Evolutionary conservation across 192 early-diverging fungal genomes (phyloP).

Genomic region (Backusella australiensis): DNA sequence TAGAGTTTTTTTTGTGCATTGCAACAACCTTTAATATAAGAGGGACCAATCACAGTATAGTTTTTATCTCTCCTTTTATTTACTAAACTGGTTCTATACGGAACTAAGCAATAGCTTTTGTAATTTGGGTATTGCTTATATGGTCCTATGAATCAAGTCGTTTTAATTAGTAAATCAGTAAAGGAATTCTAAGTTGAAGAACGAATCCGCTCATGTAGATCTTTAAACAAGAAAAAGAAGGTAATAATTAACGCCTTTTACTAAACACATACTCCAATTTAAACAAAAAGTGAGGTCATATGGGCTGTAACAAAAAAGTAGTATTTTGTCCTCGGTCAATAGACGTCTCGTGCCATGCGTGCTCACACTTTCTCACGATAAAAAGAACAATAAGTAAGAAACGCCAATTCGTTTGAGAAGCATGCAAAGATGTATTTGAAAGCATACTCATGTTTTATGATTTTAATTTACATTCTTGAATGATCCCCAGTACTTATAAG

Average conservation of each 20-base stretch:
- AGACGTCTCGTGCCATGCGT: not conserved
- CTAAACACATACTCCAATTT: not conserved
- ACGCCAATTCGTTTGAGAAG: not conserved
- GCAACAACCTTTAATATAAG: not conserved
- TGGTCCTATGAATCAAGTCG: not conserved
- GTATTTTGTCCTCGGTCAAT: not conserved
- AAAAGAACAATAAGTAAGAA: not conserved
- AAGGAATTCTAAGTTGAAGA: not conserved
- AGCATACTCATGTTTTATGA: not conserved
- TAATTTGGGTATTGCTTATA: not conserved
- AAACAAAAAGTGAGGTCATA: not conserved
- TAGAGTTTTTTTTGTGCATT: not conserved
- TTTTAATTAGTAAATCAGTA: not conserved
- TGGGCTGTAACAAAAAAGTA: not conserved
- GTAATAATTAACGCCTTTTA: not conserved
- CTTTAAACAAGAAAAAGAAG: not conserved
- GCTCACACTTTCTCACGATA: not conserved
- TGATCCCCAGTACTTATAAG: too few species aligned
- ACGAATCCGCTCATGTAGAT: not conserved
- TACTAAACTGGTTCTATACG: not conserved
- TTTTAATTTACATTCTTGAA: too few species aligned
- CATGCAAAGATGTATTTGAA: not conserved
- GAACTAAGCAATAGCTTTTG: not conserved
- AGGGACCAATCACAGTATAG: not conserved
- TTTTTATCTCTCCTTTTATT: not conserved